A percentile compares a stretch with the other conserved stretches of the same genome.
Evolutionary conservation across 331 rosid species (phyloP).

Genomic region (Acacia pycnantha): DNA sequence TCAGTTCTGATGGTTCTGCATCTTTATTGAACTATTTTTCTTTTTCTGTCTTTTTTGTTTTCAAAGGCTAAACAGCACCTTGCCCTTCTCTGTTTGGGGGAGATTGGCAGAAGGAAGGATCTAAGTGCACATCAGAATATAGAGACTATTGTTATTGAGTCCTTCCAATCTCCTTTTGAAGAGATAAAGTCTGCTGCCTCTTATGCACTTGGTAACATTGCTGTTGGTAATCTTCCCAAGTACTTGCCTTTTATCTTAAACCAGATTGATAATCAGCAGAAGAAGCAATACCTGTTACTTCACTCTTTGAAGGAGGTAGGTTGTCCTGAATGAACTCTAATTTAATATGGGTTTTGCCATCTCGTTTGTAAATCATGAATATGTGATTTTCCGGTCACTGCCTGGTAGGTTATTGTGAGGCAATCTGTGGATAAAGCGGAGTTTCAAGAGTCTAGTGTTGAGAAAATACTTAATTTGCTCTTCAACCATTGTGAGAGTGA

Average conservation of each 20-base stretch:
- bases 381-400: conserved; percentile 16
- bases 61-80: conserved; percentile 97
- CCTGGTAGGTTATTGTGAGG: conserved; percentile 85
- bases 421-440: conserved; percentile 97
- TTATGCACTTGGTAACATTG: conserved; percentile 97
- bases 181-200: conserved; percentile 99
- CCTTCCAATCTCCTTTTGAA: conserved; percentile 98
- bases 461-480: conserved; percentile 90
- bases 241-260: conserved; percentile 97
- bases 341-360: conserved; percentile 12
- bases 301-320: conserved; percentile 97
- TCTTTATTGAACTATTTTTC: conserved; percentile 25
- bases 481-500: conserved; percentile 98
- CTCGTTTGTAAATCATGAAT: conserved; percentile 4
- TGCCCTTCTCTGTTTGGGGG: conserved; percentile 91
- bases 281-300: conserved; percentile 95
- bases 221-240: conserved; percentile 95
- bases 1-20: neutral
- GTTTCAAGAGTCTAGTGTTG: conserved; percentile 95
- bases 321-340: conserved; percentile 21
- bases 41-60: conserved; percentile 19
- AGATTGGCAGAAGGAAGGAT: conserved; percentile 97
- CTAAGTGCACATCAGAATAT: conserved; percentile 79
- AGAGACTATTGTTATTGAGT: conserved; percentile 94
- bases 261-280: conserved; percentile 99